phyloP scores from a whole-genome alignment of 2,329 filamentous ascomycete genomes.

The Trichoderma asperellum region DNA sequence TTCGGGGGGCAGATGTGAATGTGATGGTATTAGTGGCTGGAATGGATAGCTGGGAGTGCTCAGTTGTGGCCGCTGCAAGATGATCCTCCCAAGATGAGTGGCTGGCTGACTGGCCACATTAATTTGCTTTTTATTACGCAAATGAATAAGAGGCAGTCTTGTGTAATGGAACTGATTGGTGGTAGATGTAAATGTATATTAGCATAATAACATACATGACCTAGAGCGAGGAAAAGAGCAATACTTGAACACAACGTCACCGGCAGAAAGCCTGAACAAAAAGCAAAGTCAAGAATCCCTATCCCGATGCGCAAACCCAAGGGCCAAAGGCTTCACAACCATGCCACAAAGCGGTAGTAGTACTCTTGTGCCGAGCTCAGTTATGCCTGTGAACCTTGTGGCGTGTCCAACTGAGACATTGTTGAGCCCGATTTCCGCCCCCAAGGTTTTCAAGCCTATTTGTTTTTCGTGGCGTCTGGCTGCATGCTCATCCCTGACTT shows the following conservation, averaged over 20 bases:
- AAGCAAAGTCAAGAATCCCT: background rate
- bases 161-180: background rate
- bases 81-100: background rate
- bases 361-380: background rate
- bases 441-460: background rate
- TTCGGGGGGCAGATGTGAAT: background rate
- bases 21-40: background rate
- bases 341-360: background rate
- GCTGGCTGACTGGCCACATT: background rate
- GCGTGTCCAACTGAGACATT: conserved; percentile 4
- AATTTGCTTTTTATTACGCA: background rate
- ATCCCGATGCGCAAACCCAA: no score
- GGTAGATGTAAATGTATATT: background rate
- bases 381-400: background rate
- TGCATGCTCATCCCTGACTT: background rate
- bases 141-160: background rate
- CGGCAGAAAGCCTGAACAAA: background rate
- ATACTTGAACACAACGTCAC: no score
- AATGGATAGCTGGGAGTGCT: background rate
- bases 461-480: background rate
- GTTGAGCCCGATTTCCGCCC: background rate
- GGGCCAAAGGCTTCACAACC: background rate
- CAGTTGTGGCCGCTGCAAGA: background rate
- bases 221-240: background rate
- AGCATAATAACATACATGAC: background rate